Base-by-base conservation (phyloP, 1,139 yeast genomes). In the Scheffersomyces parashehatae region DNA sequence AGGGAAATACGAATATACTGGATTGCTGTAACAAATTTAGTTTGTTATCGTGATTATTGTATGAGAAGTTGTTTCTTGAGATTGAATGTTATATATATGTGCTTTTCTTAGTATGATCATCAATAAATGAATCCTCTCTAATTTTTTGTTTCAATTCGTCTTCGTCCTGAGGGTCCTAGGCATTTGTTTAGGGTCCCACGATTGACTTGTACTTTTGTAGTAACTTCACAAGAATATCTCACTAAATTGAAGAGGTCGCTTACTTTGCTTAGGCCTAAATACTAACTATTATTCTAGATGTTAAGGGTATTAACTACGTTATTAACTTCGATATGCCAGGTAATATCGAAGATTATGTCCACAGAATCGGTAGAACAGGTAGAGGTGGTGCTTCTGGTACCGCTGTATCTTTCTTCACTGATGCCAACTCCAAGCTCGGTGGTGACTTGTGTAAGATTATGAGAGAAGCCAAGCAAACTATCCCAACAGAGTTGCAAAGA, bases 321-420 rank as follows among this genome's bases (percentile, higher is more conserved):
- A 80, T 93, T 65, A 93, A 93, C 83, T 90, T 80, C 64, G 99
- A 93, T 69, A 91, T 91, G 90, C 98, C 99, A 62, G 90, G 90
- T 71, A 93, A 91, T 75, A 88, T 90, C 65, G 99, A 93, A 75
- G 98, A 93, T 74, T 93, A 93, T 68, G 97, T 93, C 49, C 95
- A 87, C 69, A 81, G 95, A 70, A 87, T 87, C 61, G 97, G 97
- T 67, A 89, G 99, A 84, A 91, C 98, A 52, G 99, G 99, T 68
- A 89, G 99, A 82, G 99, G 97, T 54, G 98, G 98, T 68, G 83
- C 89, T 52, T 77, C 79, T 50, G 99, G 99, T 78, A 90, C 95
- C 51, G 97, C 99, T 48, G 83, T 91, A 54, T 90, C 99, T 9
- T 82, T 93, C 70, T 93, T 93, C 80, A 90, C 98, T 46, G 88